Evolutionary conservation across 495 filamentous ascomycete genomes (phyloP), one percentile per base, ranked within the genome.

Genomic region (Hyaloscypha hepaticicola): DNA sequence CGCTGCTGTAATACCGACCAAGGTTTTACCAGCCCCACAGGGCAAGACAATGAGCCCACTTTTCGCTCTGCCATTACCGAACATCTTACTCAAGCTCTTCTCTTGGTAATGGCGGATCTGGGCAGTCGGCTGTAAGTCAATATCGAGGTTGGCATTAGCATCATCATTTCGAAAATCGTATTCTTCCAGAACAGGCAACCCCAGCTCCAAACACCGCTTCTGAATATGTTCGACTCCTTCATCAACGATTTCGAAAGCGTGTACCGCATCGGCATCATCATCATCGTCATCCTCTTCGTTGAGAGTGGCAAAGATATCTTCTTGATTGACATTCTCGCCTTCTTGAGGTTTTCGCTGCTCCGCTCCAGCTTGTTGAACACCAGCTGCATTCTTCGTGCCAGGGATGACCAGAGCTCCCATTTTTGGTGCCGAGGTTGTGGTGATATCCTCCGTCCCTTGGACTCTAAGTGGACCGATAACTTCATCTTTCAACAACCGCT

Each of bases 1-100:
- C 24, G 91, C 95, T 21, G 95, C 95, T 3, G 95, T 97, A 65
- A 98, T 97, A 31, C 95, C 95, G 12, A 99, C 95, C 60, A 99
- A 76, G 1, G 95, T 99, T 78, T 99, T 99, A 33, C 95, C 95
- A 14, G 95, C 96, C 48, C 95, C 95, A 76, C 96, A 99, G 57
- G 95, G 95, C 67, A 99, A 75, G 51, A 99, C 95, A 64, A 99
- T 98, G 68, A 99, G 96, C 68, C 96, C 95, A 77, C 91, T 96
- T 77, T 96, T 95, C 24, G 95, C 93, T 73, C 95, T 86, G 61
- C 93, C 93, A 72, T 99, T 99, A 70, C 95, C 93, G 71, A 99
- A 99, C 96, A 99, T 98, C 75, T 99, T 98, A 77, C 90, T 93
- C 29, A 99, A 81, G 68, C 91, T 94, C 77, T 96, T 94, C 77